Conservation (phyloP, 2,329 filamentous ascomycete species). For the Celoporthe dispersa region DNA sequence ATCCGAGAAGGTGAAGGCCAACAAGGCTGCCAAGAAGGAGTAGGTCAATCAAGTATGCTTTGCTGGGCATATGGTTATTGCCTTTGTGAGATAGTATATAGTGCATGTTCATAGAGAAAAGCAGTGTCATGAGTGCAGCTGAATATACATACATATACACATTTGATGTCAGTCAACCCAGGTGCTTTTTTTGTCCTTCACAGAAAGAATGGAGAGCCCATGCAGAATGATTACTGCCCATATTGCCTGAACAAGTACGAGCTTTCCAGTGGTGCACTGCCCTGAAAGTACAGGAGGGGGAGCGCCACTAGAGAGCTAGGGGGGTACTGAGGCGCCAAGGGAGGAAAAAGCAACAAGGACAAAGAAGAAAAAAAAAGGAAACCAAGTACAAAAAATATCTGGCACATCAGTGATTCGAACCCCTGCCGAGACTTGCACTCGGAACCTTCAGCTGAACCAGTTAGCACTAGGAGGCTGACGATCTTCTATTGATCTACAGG, state of each 20-base stretch:
- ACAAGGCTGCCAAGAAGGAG: constrained; percentile 31
- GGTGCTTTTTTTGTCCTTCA: not conserved
- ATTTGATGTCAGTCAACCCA: not conserved
- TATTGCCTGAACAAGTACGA: not conserved
- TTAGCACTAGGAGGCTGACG: constrained; percentile 26
- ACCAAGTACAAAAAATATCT: not conserved
- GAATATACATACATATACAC: not conserved
- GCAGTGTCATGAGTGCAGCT: not conserved
- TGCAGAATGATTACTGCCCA: not conserved
- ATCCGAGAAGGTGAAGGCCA: constrained; percentile 32
- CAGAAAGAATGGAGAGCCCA: not conserved
- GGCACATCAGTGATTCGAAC: not conserved
- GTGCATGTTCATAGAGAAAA: not conserved
- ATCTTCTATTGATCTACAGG: constrained; percentile 31
- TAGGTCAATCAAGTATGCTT: constrained; percentile 5
- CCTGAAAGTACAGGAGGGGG: not conserved
- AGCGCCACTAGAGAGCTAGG: not conserved
- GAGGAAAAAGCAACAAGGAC: not conserved
- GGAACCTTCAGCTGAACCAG: constrained; percentile 27
- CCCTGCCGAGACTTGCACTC: constrained; percentile 31
- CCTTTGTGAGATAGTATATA: not conserved
- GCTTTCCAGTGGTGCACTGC: not conserved
- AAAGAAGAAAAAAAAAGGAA: too few species aligned
- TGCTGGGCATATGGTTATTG: not conserved
- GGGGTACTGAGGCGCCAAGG: not conserved